Evolutionary conservation across 345 rosid genomes (phyloP).

Genomic region (Odontarrhena argentea): DNA sequence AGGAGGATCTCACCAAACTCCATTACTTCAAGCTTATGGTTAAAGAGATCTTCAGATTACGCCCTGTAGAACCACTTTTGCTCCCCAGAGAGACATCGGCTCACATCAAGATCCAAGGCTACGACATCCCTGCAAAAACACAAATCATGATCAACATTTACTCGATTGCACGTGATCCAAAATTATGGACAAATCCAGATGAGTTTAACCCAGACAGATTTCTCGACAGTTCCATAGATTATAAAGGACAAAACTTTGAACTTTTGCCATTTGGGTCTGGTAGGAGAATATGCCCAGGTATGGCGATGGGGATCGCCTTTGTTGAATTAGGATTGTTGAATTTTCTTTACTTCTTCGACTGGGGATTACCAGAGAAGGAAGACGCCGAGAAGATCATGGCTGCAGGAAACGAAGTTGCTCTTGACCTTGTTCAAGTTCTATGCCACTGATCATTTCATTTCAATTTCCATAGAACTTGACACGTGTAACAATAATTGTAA

Average conservation of each 20-base stretch:
- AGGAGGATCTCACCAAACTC: conserved; percentile 42
- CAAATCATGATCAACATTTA: conserved; percentile 48
- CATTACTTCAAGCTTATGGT: conserved; percentile 48
- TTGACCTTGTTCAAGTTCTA: conserved; percentile 31
- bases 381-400: background rate
- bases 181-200: conserved; percentile 45
- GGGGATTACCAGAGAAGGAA: conserved; percentile 14
- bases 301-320: background rate
- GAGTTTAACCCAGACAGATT: conserved; percentile 52
- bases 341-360: conserved; percentile 29
- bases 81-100: conserved; percentile 50
- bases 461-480: no score
- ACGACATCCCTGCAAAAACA: conserved; percentile 42
- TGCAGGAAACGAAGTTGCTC: background rate
- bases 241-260: conserved; percentile 50
- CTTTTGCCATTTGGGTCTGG: conserved; percentile 50
- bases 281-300: conserved; percentile 26
- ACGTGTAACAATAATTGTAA: no score
- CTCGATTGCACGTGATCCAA: conserved; percentile 54
- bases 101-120: conserved; percentile 42
- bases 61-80: conserved; percentile 53
- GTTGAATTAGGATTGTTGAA: conserved; percentile 18
- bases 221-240: conserved; percentile 34
- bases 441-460: background rate
- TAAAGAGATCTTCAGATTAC: conserved; percentile 58